phyloP scores from a whole-genome alignment of 257 asterid species.

The Euphrasia confusa region DNA sequence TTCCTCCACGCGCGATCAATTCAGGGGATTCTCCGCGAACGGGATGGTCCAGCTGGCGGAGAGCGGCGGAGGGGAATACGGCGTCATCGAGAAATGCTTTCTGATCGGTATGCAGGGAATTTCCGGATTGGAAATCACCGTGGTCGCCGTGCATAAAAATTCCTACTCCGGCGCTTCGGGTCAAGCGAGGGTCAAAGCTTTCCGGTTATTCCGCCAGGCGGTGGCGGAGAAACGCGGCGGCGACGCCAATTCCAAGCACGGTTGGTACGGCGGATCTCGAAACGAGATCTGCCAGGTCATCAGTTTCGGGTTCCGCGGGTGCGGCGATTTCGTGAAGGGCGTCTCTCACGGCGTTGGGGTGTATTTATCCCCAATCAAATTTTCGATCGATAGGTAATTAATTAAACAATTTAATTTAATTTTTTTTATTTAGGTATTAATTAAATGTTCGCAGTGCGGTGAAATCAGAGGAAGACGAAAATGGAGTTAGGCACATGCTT shows the following conservation, averaged over 20 bases:
- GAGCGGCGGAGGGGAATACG: too few relatives aligned
- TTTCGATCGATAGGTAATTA: conserved; percentile 31
- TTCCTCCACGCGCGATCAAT: conserved; percentile 14
- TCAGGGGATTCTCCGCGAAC: too few relatives aligned
- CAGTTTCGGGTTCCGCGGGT: conserved; percentile 35
- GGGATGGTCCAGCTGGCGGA: too few relatives aligned
- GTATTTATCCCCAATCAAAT: conserved; percentile 29
- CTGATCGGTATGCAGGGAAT: too few relatives aligned
- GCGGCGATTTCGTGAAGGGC: conserved; percentile 10
- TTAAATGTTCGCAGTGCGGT: too few relatives aligned
- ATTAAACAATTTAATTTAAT: too few relatives aligned
- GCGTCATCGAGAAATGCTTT: too few relatives aligned
- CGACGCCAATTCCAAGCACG: conserved; percentile 37
- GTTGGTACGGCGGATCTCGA: conserved; percentile 44
- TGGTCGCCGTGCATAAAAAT: conserved; percentile 32
- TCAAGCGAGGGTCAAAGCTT: conserved; percentile 28
- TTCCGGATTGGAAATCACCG: too few relatives aligned
- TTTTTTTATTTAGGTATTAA: too few relatives aligned
- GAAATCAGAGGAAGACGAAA: conserved; percentile 39
- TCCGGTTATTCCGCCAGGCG: conserved; percentile 30
- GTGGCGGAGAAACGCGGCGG: conserved; percentile 42
- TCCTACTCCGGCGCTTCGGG: conserved; percentile 21
- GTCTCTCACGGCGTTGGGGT: conserved; percentile 41
- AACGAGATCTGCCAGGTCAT: conserved; percentile 32
- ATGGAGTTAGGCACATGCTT: conserved; percentile 43